Evolutionary conservation across 2,329 filamentous ascomycete genomes (phyloP), one percentile per base, ranked within the genome.

Genomic region (Paecilomyces dactylethromorphus): DNA sequence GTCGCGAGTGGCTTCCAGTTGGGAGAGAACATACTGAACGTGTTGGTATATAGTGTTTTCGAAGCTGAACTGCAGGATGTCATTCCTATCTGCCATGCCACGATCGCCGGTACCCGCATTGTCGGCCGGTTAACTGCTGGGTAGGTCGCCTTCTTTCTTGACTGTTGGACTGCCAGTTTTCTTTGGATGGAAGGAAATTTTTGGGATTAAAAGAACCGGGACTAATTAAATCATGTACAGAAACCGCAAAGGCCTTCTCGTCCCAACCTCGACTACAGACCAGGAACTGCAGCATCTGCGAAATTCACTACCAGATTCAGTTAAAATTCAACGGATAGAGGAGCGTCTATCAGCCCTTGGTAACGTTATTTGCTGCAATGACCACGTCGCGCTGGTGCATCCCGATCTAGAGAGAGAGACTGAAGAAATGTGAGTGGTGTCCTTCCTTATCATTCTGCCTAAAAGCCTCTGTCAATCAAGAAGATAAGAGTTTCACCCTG

Each of bases 231-330:
- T 33, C 56, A 22, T 35, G 33, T 59, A 49, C 63, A 90, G 91
- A 70, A 99, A 99, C 85, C 90, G 91, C 74, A 95, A 96, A 76
- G 94, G 94, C 69, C 90, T 99, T 63, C 87, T 99, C 63, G 93
- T 99, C 58, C 94, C 94, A 61, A 97, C 93, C 58, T 91, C 88
- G 60, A 97, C 94, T 62, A 96, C 92, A 67, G 94, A 99, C 79
- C 94, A 99, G 81, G 94, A 99, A 81, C 84, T 99, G 64, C 92
- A 97, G 79, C 94, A 99, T 78, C 83, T 99, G 69, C 89, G 94
- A 69, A 97, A 99, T 78, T 92, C 89, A 59, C 86, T 99, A 65
- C 94, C 94, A 45, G 93, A 97, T 74, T 79, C 81, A 60, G 90
- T 99, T 64, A 92, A 92, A 78, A 96, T 99, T 71, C 92, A 97